These are phyloP conservation scores for Juglanconis sp. DNA, from an alignment of 2,329 filamentous ascomycete genomes.

Conservation along the genomic window DNA sequence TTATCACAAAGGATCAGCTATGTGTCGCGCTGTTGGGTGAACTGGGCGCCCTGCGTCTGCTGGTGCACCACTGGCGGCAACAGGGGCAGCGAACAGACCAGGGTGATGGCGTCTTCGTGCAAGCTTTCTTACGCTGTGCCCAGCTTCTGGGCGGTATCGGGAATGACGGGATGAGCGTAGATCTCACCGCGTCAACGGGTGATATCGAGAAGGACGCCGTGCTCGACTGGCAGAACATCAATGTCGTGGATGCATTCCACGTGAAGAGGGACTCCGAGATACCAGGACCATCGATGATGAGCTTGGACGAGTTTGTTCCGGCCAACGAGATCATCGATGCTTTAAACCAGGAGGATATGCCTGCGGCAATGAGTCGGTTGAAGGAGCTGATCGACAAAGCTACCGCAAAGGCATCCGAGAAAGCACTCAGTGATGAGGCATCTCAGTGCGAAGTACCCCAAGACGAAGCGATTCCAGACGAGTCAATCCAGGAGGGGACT, in stretches of 20 bases:
- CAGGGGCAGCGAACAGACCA: background rate
- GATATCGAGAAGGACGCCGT: conserved; percentile 4
- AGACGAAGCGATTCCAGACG: background rate
- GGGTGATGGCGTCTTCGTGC: background rate
- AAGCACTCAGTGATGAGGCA: background rate
- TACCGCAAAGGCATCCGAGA: background rate
- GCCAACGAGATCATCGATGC: background rate
- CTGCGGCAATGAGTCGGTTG: background rate
- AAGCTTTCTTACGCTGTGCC: conserved; percentile 11
- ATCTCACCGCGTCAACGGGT: conserved; percentile 2
- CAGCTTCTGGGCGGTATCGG: conserved; percentile 5
- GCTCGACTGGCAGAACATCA: conserved; percentile 11
- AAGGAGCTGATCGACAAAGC: background rate
- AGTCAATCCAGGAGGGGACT: no score
- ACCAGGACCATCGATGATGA: background rate
- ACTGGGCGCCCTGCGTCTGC: conserved; percentile 19
- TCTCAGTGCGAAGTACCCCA: background rate
- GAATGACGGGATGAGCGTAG: background rate
- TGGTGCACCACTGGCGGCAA: conserved; percentile 13
- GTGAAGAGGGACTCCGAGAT: background rate
- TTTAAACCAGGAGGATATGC: background rate
- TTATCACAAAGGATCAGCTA: background rate
- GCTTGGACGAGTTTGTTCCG: background rate
- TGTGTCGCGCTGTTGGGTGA: conserved; percentile 20
- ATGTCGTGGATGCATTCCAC: conserved; percentile 9